A percentile compares a stretch with the other conserved stretches of the same genome.
phyloP scores from a whole-genome alignment of 208 protist species.

The Trypanosoma theileri region DNA sequence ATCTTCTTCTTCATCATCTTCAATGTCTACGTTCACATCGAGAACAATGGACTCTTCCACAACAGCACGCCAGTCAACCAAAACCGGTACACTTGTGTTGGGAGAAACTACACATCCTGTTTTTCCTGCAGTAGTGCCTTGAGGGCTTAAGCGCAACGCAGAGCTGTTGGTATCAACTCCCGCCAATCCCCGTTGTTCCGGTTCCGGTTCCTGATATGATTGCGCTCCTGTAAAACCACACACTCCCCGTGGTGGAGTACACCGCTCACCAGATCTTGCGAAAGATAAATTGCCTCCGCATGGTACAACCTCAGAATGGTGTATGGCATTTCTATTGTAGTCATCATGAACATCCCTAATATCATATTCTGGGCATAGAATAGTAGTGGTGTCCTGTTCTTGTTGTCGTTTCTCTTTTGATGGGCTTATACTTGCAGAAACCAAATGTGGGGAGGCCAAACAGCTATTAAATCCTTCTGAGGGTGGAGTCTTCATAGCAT shows the following conservation, averaged over 20 bases:
- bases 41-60: constrained; percentile 12
- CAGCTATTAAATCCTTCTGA: too few relatives aligned
- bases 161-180: neutral
- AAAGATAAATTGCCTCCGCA: too few relatives aligned
- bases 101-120: neutral
- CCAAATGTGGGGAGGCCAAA: too few relatives aligned
- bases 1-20: neutral
- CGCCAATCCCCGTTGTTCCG: too few relatives aligned
- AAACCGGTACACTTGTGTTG: constrained; percentile 7
- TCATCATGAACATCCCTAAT: neutral
- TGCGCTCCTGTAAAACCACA: too few relatives aligned
- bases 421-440: too few relatives aligned
- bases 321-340: too few relatives aligned
- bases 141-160: neutral
- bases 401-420: neutral
- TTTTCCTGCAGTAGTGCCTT: neutral
- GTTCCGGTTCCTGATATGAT: too few relatives aligned
- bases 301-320: too few relatives aligned
- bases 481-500: neutral
- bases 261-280: too few relatives aligned
- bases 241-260: too few relatives aligned
- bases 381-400: neutral
- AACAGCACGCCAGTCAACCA: constrained; percentile 19
- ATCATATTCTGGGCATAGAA: neutral
- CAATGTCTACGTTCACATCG: constrained; percentile 8